Percentiles rank a stretch among this genome's conserved stretches.
Conservation (phyloP, 495 filamentous ascomycete species). For the Diplogelasinospora grovesii region DNA sequence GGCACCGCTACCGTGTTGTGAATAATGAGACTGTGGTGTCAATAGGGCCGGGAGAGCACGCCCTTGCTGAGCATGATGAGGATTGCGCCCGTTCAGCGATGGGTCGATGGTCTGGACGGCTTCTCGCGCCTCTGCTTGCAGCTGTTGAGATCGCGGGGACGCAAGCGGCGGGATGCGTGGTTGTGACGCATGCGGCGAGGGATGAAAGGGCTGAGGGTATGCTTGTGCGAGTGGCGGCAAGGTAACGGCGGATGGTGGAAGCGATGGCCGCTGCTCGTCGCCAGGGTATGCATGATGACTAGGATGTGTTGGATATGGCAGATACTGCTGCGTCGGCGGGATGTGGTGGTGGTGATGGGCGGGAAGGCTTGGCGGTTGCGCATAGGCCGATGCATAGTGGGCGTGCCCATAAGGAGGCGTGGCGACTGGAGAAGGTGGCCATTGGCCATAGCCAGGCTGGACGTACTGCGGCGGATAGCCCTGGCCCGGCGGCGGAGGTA, state of each 20-base stretch:
- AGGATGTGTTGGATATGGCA: too few relatives aligned
- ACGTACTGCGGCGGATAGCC: constrained; percentile 41
- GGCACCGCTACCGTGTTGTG: too few relatives aligned
- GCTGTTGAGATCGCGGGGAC: constrained; percentile 34
- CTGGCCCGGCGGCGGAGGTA: too few relatives aligned
- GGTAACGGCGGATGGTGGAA: not conserved
- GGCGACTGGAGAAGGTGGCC: constrained; percentile 57
- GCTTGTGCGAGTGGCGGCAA: constrained; percentile 12
- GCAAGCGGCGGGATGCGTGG: constrained; percentile 13
- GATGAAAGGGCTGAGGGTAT: constrained; percentile 15
- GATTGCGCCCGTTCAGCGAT: too few relatives aligned
- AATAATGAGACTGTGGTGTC: too few relatives aligned
- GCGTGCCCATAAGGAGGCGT: constrained; percentile 34
- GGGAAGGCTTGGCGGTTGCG: constrained; percentile 11
- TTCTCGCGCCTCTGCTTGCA: constrained; percentile 26
- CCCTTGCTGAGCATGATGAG: too few relatives aligned
- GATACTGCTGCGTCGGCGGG: constrained; percentile 8
- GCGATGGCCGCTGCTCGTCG: too few relatives aligned
- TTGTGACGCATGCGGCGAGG: constrained; percentile 17
- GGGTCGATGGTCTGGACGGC: constrained; percentile 33
- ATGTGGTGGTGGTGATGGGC: constrained; percentile 7
- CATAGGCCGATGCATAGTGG: constrained; percentile 17
- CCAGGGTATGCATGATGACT: too few relatives aligned
- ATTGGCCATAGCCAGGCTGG: constrained; percentile 47
- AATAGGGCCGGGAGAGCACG: constrained; percentile 27